Percentiles rank a stretch among this genome's conserved stretches.
Conservation (phyloP, 768 basidiomycete species). For the Boletus subparvulus region DNA sequence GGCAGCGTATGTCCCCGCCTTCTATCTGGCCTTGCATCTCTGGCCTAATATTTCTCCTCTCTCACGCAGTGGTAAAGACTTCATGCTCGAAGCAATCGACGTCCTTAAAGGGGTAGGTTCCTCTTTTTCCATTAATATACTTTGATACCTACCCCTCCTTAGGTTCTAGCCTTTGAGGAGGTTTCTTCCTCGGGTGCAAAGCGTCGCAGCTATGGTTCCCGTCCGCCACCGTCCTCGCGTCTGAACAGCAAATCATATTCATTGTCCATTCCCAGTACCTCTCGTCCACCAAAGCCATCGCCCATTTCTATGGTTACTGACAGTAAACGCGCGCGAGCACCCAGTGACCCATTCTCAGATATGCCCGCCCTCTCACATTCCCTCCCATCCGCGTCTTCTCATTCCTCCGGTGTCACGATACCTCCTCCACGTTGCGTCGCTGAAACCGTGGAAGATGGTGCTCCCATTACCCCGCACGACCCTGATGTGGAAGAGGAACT, state of each 20-base stretch:
- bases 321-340: conserved; percentile 66
- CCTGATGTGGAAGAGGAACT: conserved; percentile 37
- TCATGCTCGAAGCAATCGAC: conserved; percentile 90
- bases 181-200: conserved; percentile 35
- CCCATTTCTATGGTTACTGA: conserved; percentile 44
- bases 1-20: conserved; percentile 67
- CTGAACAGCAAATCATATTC: conserved; percentile 59
- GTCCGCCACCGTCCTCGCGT: conserved; percentile 43
- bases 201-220: conserved; percentile 33
- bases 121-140: conserved; percentile 8
- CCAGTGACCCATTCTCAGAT: conserved; percentile 80
- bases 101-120: conserved; percentile 82
- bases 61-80: conserved; percentile 77
- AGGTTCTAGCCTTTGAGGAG: conserved; percentile 79
- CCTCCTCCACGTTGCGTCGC: conserved; percentile 33
- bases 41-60: conserved; percentile 16
- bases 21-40: conserved; percentile 6
- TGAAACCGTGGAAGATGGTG: conserved; percentile 42
- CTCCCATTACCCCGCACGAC: conserved; percentile 35
- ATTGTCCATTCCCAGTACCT: conserved; percentile 34
- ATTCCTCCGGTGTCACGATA: conserved; percentile 36
- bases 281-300: conserved; percentile 36
- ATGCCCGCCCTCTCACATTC: conserved; percentile 60
- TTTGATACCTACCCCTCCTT: conserved; percentile 6
- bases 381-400: conserved; percentile 53